phyloP scores from a whole-genome alignment of 805 yeast genomes.

The Yarrowia yakushimensis region DNA sequence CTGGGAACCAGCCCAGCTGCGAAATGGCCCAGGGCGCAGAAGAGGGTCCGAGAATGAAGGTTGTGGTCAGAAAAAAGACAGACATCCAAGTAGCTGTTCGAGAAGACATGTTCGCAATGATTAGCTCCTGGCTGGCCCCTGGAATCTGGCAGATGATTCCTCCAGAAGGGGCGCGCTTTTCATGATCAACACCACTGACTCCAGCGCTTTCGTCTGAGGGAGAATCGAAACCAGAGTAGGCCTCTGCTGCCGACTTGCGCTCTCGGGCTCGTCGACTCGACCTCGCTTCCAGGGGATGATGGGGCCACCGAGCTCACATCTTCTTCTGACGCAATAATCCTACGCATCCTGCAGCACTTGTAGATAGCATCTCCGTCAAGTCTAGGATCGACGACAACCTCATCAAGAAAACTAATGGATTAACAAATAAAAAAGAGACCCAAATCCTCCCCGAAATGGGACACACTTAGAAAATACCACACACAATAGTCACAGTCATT shows the following conservation, averaged over 20 bases:
- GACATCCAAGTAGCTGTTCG: slow-evolving; percentile 32
- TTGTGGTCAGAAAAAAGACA: slow-evolving; percentile 44
- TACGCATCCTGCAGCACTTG: no score
- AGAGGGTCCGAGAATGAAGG: slow-evolving; percentile 46
- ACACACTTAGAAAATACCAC: no score
- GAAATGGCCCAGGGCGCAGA: slow-evolving; percentile 45
- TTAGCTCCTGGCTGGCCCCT: no score
- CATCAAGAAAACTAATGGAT: no score
- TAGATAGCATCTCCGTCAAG: no score
- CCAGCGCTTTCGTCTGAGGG: neutral
- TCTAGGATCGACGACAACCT: no score
- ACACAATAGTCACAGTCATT: no score
- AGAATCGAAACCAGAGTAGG: neutral
- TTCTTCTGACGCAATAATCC: no score
- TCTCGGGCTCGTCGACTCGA: slow-evolving; percentile 56
- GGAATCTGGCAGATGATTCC: neutral
- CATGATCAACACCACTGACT: neutral
- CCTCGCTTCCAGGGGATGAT: slow-evolving; percentile 76
- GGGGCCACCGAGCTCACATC: slow-evolving; percentile 78
- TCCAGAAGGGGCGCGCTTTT: neutral
- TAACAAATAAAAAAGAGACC: no score
- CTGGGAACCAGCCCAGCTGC: slow-evolving; percentile 45
- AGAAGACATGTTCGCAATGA: slow-evolving; percentile 28
- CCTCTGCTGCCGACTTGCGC: neutral
- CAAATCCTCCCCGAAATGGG: no score